Conservation (phyloP, 352 stramenopile genomes). For the Peronospora destructor region DNA sequence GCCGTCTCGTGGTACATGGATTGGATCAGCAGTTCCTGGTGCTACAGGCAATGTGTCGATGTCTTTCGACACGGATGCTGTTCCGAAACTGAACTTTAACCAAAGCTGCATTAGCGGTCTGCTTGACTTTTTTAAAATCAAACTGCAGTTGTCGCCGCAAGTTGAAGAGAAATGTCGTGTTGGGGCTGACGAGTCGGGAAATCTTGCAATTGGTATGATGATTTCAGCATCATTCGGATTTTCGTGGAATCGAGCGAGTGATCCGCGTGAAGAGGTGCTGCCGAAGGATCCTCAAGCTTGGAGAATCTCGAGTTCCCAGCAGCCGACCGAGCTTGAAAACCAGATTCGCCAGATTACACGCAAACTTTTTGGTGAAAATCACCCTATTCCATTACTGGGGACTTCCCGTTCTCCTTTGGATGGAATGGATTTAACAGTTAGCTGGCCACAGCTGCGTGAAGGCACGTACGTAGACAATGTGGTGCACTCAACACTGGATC, state of each 20-base stretch:
- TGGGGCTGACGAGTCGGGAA: conserved; percentile 27
- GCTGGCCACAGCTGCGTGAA: conserved; percentile 69
- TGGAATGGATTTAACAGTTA: conserved; percentile 49
- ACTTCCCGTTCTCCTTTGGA: conserved; percentile 36
- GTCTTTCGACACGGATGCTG: conserved; percentile 67
- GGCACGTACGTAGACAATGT: conserved; percentile 81
- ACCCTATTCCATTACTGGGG: conserved; percentile 30
- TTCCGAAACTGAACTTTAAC: conserved; percentile 61
- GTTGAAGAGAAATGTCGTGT: conserved; percentile 57
- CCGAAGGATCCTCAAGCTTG: conserved; percentile 19
- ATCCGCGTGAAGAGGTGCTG: conserved; percentile 32
- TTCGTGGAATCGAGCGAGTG: conserved; percentile 38
- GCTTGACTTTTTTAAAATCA: conserved; percentile 78
- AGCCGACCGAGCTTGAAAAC: conserved; percentile 7
- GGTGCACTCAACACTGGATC: conserved; percentile 73
- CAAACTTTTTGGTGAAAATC: conserved; percentile 33
- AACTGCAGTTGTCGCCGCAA: conserved; percentile 56
- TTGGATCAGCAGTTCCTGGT: conserved; percentile 61
- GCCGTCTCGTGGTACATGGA: conserved; percentile 47
- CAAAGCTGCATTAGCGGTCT: conserved; percentile 75
- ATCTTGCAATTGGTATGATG: conserved; percentile 46
- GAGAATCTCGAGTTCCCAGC: conserved; percentile 24
- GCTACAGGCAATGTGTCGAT: conserved; percentile 69
- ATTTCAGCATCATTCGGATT: conserved; percentile 69
- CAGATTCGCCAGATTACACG: conserved; percentile 24